Conservation (phyloP, 129 eudicot genomes). For the Helianthus annuus region DNA sequence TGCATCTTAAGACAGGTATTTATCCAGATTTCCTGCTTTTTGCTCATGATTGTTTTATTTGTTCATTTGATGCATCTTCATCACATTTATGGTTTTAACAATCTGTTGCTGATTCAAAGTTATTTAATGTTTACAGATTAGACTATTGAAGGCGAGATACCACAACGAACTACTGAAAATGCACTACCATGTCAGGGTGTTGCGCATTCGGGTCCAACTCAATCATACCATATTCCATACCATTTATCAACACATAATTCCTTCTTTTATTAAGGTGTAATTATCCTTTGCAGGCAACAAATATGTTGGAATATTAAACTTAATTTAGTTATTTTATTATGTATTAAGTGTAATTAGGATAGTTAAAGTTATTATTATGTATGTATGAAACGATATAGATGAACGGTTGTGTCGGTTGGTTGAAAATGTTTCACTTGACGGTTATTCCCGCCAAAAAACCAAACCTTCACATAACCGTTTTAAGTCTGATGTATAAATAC, state of each 20-base stretch:
- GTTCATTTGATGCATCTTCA: slow-evolving; percentile 1
- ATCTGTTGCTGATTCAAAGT: background rate
- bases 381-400: no score
- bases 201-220: slow-evolving; percentile 24
- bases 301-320: no score
- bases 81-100: background rate
- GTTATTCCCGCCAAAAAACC: no score
- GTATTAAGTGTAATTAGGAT: no score
- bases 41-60: background rate
- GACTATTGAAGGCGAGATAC: slow-evolving; percentile 3
- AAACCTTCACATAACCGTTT: no score
- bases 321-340: no score
- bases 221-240: slow-evolving; percentile 8
- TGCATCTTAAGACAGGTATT: slow-evolving; percentile 36
- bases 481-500: no score
- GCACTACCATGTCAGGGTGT: background rate
- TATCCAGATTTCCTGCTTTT: background rate
- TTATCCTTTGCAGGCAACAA: slow-evolving; percentile 27
- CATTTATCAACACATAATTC: background rate
- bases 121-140: slow-evolving; percentile 29
- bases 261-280: slow-evolving; percentile 9
- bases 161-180: slow-evolving; percentile 1
- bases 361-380: no score
- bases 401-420: no score
- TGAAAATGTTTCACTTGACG: no score